These are phyloP conservation scores for Uronychia setigera DNA, from an alignment of 73 alveolate genomes.

Conservation along the genomic window DNA sequence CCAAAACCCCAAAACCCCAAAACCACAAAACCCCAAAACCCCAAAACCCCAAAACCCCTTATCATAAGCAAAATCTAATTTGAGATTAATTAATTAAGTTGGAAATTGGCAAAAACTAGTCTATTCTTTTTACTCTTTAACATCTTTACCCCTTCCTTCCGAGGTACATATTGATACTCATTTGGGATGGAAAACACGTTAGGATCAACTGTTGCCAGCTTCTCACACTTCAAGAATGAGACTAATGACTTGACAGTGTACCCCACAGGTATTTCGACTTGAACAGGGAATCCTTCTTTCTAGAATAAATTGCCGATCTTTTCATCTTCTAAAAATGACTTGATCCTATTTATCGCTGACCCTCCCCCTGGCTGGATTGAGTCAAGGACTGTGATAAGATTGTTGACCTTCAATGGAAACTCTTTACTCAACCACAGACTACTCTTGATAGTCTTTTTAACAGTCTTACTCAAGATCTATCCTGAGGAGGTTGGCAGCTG, in stretches of 20 bases:
- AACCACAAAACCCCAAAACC: no score
- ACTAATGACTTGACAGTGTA: conserved; percentile 77
- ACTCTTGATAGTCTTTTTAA: conserved; percentile 37
- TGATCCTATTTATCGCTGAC: conserved; percentile 57
- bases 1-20: no score
- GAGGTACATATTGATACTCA: conserved; percentile 33
- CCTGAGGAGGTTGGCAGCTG: no score
- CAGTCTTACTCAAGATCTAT: no score
- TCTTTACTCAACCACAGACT: conserved; percentile 72
- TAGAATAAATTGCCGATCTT: conserved; percentile 54
- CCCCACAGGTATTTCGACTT: conserved; percentile 80
- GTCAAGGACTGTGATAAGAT: conserved; percentile 72
- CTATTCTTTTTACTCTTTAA: conserved; percentile 54
- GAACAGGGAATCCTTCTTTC: conserved; percentile 84
- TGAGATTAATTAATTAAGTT: neutral
- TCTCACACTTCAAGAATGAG: conserved; percentile 59
- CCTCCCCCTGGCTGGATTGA: conserved; percentile 73
- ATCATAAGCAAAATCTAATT: no score
- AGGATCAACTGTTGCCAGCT: neutral
- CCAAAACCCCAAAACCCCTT: no score
- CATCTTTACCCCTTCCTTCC: conserved; percentile 84
- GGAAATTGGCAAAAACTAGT: conserved; percentile 49
- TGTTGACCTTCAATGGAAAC: conserved; percentile 70
- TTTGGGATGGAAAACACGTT: conserved; percentile 13
- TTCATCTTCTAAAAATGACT: conserved; percentile 62